A percentile compares a stretch with the other conserved stretches of the same genome.
These are phyloP conservation scores for Jatropha podagrica DNA, from an alignment of 441 rosid species.

Conservation along the genomic window DNA sequence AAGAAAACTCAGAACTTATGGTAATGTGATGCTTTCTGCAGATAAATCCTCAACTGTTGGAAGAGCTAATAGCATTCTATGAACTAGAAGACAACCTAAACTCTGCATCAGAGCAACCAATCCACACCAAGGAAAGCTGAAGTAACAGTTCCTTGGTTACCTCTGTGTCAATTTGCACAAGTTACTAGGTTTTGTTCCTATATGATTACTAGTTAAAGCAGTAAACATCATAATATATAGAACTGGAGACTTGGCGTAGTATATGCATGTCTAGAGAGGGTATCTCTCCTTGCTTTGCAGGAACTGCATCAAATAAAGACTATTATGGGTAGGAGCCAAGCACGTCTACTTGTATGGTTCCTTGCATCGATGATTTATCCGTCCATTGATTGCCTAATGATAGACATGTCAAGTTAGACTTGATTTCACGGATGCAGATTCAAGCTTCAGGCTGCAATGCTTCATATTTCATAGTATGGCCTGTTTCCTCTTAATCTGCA, in stretches of 20 bases:
- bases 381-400: background rate
- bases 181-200: background rate
- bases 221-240: background rate
- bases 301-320: background rate
- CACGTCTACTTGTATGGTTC: background rate
- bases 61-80: background rate
- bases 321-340: background rate
- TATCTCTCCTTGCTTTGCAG: background rate
- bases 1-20: background rate
- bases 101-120: background rate
- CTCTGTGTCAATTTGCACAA: background rate
- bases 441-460: background rate
- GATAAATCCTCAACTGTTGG: background rate
- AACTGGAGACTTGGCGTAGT: background rate
- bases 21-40: constrained; percentile 5
- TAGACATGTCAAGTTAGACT: background rate
- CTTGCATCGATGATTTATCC: background rate
- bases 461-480: background rate
- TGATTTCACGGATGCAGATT: background rate
- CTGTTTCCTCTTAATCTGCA: background rate
- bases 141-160: background rate
- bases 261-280: background rate
- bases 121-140: background rate
- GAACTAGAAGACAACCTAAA: background rate
- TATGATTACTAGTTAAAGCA: background rate